Percentiles rank a stretch among this genome's conserved stretches.
These are phyloP conservation scores for Phytophthora citricola DNA, from an alignment of 352 stramenopile genomes.

Conservation along the genomic window DNA sequence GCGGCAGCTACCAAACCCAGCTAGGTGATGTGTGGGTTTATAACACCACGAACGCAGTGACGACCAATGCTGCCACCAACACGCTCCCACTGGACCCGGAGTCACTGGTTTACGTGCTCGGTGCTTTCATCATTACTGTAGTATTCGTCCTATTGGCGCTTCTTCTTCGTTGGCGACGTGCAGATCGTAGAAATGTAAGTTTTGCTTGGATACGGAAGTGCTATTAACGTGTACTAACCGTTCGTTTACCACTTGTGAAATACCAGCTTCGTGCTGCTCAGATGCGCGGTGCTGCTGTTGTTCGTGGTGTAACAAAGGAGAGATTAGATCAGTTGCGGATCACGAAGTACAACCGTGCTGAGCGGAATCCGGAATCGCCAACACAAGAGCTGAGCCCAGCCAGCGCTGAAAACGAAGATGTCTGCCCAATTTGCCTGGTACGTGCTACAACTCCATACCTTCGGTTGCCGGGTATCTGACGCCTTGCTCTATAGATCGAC, in stretches of 20 bases:
- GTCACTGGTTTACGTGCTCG: conserved; percentile 80
- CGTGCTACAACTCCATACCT: conserved; percentile 8
- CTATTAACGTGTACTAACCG: neutral
- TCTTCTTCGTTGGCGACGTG: conserved; percentile 69
- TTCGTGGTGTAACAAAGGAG: conserved; percentile 67
- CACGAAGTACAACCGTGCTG: conserved; percentile 64
- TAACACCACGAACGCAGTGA: conserved; percentile 58
- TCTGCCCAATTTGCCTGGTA: conserved; percentile 82
- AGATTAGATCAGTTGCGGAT: conserved; percentile 67
- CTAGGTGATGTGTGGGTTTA: conserved; percentile 74
- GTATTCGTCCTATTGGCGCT: conserved; percentile 62
- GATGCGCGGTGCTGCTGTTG: conserved; percentile 42
- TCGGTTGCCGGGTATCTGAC: conserved; percentile 2
- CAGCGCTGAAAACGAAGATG: conserved; percentile 49
- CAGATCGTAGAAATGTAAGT: conserved; percentile 69
- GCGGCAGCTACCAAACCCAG: conserved; percentile 76
- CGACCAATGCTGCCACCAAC: conserved; percentile 23
- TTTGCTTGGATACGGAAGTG: neutral
- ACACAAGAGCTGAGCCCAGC: conserved; percentile 10
- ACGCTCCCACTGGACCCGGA: conserved; percentile 57
- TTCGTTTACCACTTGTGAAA: conserved; percentile 1
- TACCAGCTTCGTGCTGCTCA: conserved; percentile 59
- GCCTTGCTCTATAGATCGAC: conserved; percentile 50
- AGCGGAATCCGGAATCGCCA: conserved; percentile 30
- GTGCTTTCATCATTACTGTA: conserved; percentile 70